Percentiles rank a stretch among this genome's conserved stretches.
Evolutionary conservation across 2,329 filamentous ascomycete species (phyloP).

Genomic region (Coniosporium uncinatum): DNA sequence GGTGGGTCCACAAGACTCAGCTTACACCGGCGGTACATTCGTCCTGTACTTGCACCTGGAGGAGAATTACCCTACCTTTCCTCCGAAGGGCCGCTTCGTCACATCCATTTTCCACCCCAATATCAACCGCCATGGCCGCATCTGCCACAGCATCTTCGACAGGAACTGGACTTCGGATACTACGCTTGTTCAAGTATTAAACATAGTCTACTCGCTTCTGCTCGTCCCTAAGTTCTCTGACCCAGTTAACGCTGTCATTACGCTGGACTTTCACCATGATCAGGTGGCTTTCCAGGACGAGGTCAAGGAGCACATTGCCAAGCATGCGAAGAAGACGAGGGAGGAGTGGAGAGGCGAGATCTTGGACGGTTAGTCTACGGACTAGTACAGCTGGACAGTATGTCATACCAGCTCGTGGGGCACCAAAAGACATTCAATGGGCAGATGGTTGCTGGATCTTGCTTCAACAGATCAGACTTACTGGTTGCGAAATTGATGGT

Average conservation of each 20-base stretch:
- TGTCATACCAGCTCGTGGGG: too few species aligned
- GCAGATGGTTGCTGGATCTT: too few species aligned
- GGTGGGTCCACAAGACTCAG: too few species aligned
- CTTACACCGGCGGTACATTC: conserved; percentile 77
- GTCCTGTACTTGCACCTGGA: conserved; percentile 96
- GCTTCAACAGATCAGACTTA: too few species aligned
- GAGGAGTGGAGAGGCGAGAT: conserved; percentile 17
- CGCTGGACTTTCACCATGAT: conserved; percentile 23
- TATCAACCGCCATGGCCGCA: conserved; percentile 94
- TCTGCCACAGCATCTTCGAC: too few species aligned
- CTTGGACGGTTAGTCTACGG: too few species aligned
- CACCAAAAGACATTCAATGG: too few species aligned
- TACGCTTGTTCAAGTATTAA: conserved; percentile 20
- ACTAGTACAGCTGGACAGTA: too few species aligned
- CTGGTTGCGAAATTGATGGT: too few species aligned
- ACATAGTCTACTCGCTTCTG: conserved; percentile 25
- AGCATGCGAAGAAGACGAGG: conserved; percentile 20
- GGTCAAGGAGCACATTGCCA: conserved; percentile 16
- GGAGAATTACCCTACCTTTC: conserved; percentile 99
- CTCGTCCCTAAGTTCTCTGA: conserved; percentile 22
- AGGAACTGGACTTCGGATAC: conserved; percentile 27
- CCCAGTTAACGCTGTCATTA: conserved; percentile 21
- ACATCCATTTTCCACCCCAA: conserved; percentile 99
- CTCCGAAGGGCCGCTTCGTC: conserved; percentile 95
- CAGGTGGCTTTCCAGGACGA: conserved; percentile 23